Evolutionary conservation across 208 protist species (phyloP), one percentile per base, ranked within the genome.

Genomic region (Acanthamoeba sp.): DNA sequence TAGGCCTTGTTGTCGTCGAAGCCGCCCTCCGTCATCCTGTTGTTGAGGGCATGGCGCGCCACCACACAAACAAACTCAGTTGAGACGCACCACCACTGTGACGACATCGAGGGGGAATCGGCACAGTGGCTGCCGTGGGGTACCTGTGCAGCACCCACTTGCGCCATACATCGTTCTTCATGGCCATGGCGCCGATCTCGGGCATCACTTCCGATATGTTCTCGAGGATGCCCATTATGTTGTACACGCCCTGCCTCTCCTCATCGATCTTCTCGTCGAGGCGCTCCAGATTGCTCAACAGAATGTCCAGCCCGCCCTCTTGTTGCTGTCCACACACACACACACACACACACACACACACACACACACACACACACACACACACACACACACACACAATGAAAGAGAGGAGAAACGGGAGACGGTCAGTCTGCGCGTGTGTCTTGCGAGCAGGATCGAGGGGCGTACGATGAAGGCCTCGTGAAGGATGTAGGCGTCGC

Each of bases 1-100:
- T 97, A 97, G n/a, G 84, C 71, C 55, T 95, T 96, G 84, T 96
- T 96, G n/a, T 90, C 96, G 69, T 97, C 96, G 29, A 96, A 96
- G 1, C 55, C 66, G 36, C 57, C 85, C 34, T 34, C 66, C 87
- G 78, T 82, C 24, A 95, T 38, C 32, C 95, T 92, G 1, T 59
- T 24, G 22, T 59, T 59, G 22, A 22, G 2, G 22, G 55, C 2
- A 22, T 59, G 22, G 2, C 20, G 14, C 20, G n/a, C 16, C 29
- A 73, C 64, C n/a, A 73, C 32, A 36, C 32, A 36, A 2, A 36
- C n/a, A 73, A 2, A 73, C 32, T 12, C 32, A 73, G 24, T 66
- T n/a, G n/a, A 24, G 22, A 66, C 59, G 59, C 24, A 24, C 59
- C 24, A 20, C 24, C 22, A 20, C 24, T 66, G 24, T 66, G 22